These are phyloP conservation scores for Pseudonectria buxi DNA, from an alignment of 2,329 filamentous ascomycete species.

Conservation along the genomic window DNA sequence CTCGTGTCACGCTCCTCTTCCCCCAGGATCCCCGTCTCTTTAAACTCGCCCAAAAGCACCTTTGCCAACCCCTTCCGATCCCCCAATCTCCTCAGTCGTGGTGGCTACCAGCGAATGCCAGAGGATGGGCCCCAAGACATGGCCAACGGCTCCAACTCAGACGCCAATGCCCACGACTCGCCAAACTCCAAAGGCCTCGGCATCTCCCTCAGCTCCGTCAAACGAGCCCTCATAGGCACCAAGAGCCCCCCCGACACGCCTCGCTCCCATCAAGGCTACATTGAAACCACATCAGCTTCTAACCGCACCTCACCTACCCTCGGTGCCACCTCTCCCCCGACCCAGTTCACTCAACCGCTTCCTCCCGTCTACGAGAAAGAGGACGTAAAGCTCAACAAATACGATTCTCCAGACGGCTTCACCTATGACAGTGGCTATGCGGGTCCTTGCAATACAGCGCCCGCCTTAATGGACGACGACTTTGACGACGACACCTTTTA, in stretches of 20 bases:
- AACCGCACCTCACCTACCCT: background rate
- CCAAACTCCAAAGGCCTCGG: conserved; percentile 6
- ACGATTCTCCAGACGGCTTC: background rate
- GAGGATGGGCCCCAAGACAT: conserved; percentile 15
- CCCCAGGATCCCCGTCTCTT: no score
- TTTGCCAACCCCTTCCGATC: conserved; percentile 7
- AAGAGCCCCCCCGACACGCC: conserved; percentile 16
- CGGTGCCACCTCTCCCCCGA: background rate
- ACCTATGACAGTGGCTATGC: background rate
- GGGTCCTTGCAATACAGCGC: background rate
- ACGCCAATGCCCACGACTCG: background rate
- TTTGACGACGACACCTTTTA: conserved; percentile 26
- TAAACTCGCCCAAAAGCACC: no score
- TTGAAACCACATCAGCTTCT: conserved; percentile 3
- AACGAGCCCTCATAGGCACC: conserved; percentile 1
- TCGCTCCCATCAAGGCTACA: conserved; percentile 13
- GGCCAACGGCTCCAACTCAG: conserved; percentile 8
- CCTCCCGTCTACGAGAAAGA: no score
- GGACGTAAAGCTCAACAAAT: background rate
- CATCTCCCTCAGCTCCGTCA: conserved; percentile 7
- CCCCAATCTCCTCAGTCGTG: conserved; percentile 6
- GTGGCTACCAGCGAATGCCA: conserved; percentile 17
- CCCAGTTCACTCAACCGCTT: background rate
- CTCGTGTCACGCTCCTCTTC: no score
- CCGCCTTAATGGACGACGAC: conserved; percentile 11